Evolutionary conservation across 805 yeast genomes (phyloP), one percentile per base, ranked within the genome.

Genomic region (Candida qinlingensis): DNA sequence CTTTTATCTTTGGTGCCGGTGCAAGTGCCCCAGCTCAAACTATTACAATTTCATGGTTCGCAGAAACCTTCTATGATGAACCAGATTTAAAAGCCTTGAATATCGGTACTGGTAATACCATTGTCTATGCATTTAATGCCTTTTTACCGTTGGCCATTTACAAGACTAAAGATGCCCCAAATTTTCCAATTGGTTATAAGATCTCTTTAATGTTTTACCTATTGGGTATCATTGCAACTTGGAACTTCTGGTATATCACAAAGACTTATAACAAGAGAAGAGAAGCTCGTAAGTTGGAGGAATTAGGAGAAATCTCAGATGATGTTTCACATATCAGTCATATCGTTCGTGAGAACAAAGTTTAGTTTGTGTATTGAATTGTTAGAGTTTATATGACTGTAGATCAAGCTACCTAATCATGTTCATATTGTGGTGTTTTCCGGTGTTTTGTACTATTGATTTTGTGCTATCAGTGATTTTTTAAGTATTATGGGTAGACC

Each of bases 61-160:
- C 49, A 26, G 43, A 46, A 35, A 38, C 39, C 3, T 42, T 37
- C 12, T 34, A 42, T 25, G 43, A 42, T 38, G 39, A 33, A 30
- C 31, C 41, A 4, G 46, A 47, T 42, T 19, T 46, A 7, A 46
- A 39, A 34, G 31, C 36, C 19, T 9, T 41, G 12, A 37, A 38
- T 19, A 34, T 46, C 4, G 49, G 37, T 5, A 2, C 33, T 13
- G 49, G 43, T n/a, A 45, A 46, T 33, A 38, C 45, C 13, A 19
- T 38, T 5, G 36, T 34, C 4, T 38, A 46, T n/a, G 7, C 42
- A 8, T 42, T 46, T 12, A 42, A 38, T 33, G 46, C 49, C 4
- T 46, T 38, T 12, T 19, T 42, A 11, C 42, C 49, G 11, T 27
- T 46, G 7, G 30, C 31, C 2, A 37, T 33, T 12, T 41, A 19